A percentile compares a stretch with the other conserved stretches of the same genome.
Evolutionary conservation across 192 early-diverging fungal genomes (phyloP).

Genomic region (Podila epigama): DNA sequence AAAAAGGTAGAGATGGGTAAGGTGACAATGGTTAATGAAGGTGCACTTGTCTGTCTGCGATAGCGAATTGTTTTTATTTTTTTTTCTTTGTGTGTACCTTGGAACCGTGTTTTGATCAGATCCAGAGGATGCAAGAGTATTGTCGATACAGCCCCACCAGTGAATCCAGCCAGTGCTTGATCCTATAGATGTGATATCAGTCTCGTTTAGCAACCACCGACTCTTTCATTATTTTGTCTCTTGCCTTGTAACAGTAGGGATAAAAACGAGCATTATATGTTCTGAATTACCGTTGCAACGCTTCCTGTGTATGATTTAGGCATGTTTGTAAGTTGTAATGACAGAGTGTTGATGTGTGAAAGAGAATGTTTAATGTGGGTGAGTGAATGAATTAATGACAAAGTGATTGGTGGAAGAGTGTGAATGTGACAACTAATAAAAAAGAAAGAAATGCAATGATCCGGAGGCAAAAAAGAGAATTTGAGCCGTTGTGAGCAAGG

Average conservation of each 20-base stretch:
- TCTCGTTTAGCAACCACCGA: not conserved
- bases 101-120: conserved; percentile 90
- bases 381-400: not conserved
- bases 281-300: conserved; percentile 44
- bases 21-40: not conserved
- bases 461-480: not conserved
- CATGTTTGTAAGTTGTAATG: conserved; percentile 11
- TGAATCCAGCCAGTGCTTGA: conserved; percentile 90
- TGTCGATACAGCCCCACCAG: conserved; percentile 86
- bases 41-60: not conserved
- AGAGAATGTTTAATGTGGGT: not conserved
- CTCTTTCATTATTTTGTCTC: too few species aligned
- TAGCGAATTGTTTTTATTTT: not conserved
- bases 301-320: conserved; percentile 53
- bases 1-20: not conserved
- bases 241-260: too few species aligned
- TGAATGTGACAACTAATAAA: not conserved
- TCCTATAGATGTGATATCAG: conserved; percentile 56
- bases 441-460: not conserved
- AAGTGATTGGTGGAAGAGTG: not conserved
- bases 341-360: not conserved
- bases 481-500: too few species aligned
- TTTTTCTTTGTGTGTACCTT: conserved; percentile 62
- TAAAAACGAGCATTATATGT: too few species aligned
- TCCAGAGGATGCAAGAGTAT: conserved; percentile 91